These are phyloP conservation scores for Fusarium foetens DNA, from an alignment of 2,329 filamentous ascomycete genomes.

Conservation along the genomic window DNA sequence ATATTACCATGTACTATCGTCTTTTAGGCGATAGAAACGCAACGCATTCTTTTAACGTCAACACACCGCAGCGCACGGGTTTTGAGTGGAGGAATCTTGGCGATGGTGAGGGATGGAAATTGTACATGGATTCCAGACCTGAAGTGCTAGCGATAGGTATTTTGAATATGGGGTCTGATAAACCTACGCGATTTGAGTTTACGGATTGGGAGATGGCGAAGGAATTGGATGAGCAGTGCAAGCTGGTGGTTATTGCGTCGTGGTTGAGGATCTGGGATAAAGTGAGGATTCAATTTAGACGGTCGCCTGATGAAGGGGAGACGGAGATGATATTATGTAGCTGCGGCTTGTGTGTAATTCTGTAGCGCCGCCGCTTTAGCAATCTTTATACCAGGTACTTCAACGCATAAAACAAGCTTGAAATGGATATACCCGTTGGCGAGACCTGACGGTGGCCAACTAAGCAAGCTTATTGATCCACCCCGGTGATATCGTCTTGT, in stretches of 20 bases:
- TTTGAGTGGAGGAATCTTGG: slow-evolving; percentile 9
- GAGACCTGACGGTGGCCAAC: no score
- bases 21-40: neutral
- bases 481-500: accelerated
- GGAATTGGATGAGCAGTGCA: neutral
- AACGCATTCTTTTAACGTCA: neutral
- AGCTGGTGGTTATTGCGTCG: neutral
- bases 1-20: neutral
- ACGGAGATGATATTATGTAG: neutral
- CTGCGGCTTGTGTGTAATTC: neutral
- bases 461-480: neutral
- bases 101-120: neutral
- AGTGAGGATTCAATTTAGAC: neutral
- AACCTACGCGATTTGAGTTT: neutral
- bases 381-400: no score
- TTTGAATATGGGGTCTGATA: slow-evolving; percentile 6
- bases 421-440: neutral
- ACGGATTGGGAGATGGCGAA: neutral
- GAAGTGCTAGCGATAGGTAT: neutral
- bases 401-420: neutral
- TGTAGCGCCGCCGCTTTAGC: neutral
- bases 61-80: accelerated
- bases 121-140: neutral
- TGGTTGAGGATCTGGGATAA: slow-evolving; percentile 10
- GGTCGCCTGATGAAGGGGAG: neutral